phyloP scores from a whole-genome alignment of 2,329 filamentous ascomycete species.

The Passalora sequoiae region DNA sequence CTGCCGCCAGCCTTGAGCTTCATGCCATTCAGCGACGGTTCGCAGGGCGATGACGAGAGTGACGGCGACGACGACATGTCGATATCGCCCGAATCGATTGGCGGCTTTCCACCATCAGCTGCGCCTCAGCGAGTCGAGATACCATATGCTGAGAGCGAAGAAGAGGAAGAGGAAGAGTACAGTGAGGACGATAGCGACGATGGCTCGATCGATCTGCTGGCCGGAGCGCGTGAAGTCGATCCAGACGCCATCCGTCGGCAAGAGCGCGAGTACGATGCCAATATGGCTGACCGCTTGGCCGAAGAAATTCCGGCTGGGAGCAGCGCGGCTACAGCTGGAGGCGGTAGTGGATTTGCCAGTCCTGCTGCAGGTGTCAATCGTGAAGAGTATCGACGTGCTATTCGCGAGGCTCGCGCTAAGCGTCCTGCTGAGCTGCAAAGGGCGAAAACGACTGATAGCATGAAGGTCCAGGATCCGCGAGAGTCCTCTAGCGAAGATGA shows the following conservation, averaged over 20 bases:
- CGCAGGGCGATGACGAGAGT: conserved; percentile 31
- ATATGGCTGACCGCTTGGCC: conserved; percentile 44
- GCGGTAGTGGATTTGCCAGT: conserved; percentile 45
- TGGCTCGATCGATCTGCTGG: conserved; percentile 42
- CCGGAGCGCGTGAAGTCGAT: conserved; percentile 41
- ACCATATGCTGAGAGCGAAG: conserved; percentile 24
- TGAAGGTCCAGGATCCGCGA: conserved; percentile 18
- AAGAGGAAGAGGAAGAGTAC: conserved; percentile 31
- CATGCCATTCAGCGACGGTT: conserved; percentile 37
- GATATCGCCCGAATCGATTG: conserved; percentile 18
- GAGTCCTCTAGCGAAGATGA: conserved; percentile 7
- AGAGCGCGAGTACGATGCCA: conserved; percentile 46
- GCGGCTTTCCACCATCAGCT: conserved; percentile 25
- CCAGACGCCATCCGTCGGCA: conserved; percentile 38
- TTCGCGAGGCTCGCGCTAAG: conserved; percentile 11
- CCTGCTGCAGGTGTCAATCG: conserved; percentile 28
- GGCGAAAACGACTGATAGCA: conserved; percentile 20
- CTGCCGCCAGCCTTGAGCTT: conserved; percentile 43
- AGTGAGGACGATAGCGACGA: conserved; percentile 33
- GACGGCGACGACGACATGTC: conserved; percentile 33
- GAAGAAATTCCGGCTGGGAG: conserved; percentile 48
- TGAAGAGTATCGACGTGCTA: conserved; percentile 20
- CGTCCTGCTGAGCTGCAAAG: conserved; percentile 13
- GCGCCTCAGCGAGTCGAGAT: conserved; percentile 33
- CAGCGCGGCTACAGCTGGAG: conserved; percentile 45